Base-by-base conservation (phyloP, 495 filamentous ascomycete genomes). In the Aspergillus olivimuriae region DNA sequence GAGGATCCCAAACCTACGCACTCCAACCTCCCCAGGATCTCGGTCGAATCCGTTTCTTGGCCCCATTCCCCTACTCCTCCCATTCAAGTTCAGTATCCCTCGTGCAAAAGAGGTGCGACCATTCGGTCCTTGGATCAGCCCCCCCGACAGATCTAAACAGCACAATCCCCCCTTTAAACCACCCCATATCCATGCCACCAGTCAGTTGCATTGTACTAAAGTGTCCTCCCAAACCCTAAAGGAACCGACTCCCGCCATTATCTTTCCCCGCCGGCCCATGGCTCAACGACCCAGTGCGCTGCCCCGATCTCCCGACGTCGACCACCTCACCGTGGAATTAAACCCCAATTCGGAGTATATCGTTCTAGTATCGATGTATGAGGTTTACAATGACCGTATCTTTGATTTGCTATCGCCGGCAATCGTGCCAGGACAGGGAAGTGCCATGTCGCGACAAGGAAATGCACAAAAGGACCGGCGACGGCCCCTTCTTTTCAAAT, bases 321-420 rank as follows among this genome's bases (percentile, higher is more conserved):
- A 76, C 61, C 72, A 85, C 39, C 63, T 95, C 8, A 64, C 72
- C 8, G 63, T 90, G 1, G 74, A 81, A 4, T 69, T 80, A 45
- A 88, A 92, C 42, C 68, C 74, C 0, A 78, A 77, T 17, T 76
- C 86, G 43, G 89, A 96, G 48, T 96, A 95, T 55, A 83, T 89
- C 4, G 80, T 98, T 44, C 60, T 98, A 6, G 74, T 97, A 1
- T 94, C 87, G 14, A 98, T 97, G 92, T 98, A 96, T 64, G 94
- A 98, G 64, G 92, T 98, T 14, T 96, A 98, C 69, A 97, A 97
- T 61, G 92, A 98, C 62, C 82, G 91, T 10, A 96, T 98, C 40
- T 98, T 92, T 54, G 92, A 98, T 56, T 80, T 98, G 2, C 66
- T 98, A 1, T 82, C 85, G 1, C 71, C 75, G 1, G 59, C 72